A percentile compares a stretch with the other conserved stretches of the same genome.
Evolutionary conservation across 2,329 filamentous ascomycete genomes (phyloP).

Genomic region (Ascocoryne sarcoides): DNA sequence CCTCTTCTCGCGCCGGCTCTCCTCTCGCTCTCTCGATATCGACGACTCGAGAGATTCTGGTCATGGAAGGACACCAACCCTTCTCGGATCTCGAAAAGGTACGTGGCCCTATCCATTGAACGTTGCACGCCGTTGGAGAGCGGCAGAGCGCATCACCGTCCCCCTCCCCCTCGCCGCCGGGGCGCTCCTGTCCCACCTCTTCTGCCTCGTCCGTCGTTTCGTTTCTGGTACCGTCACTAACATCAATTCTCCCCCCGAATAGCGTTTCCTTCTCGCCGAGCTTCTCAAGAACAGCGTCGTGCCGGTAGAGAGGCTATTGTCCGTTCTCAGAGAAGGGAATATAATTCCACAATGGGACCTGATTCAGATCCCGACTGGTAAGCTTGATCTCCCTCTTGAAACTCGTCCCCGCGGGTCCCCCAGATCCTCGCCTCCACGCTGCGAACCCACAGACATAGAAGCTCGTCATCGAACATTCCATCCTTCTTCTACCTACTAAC

Average conservation of each 20-base stretch:
- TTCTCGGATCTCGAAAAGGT: conserved; percentile 2
- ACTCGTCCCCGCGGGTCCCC: conserved; percentile 12
- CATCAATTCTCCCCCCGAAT: conserved; percentile 1
- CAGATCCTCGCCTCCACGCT: conserved; percentile 8
- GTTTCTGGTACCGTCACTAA: no score
- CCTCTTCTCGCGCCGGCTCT: conserved; percentile 9
- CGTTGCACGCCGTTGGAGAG: not conserved
- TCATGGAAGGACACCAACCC: conserved; percentile 1
- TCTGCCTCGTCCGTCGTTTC: not conserved
- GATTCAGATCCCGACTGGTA: conserved; percentile 41
- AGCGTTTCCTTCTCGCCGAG: conserved; percentile 40
- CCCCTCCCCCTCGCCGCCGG: no score
- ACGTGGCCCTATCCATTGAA: not conserved
- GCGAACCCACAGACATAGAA: conserved; percentile 14
- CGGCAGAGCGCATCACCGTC: not conserved
- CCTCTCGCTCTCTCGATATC: not conserved
- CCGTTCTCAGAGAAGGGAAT: conserved; percentile 32
- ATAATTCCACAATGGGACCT: conserved; percentile 40
- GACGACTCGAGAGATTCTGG: not conserved
- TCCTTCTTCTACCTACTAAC: no score
- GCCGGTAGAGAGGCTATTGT: conserved; percentile 35
- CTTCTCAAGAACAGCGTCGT: conserved; percentile 39
- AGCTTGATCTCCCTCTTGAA: conserved; percentile 12
- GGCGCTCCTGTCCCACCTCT: not conserved
- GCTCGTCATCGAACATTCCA: conserved; percentile 1